These are phyloP conservation scores for Colletotrichum cereale DNA, from an alignment of 2,329 filamentous ascomycete genomes.

Conservation along the genomic window DNA sequence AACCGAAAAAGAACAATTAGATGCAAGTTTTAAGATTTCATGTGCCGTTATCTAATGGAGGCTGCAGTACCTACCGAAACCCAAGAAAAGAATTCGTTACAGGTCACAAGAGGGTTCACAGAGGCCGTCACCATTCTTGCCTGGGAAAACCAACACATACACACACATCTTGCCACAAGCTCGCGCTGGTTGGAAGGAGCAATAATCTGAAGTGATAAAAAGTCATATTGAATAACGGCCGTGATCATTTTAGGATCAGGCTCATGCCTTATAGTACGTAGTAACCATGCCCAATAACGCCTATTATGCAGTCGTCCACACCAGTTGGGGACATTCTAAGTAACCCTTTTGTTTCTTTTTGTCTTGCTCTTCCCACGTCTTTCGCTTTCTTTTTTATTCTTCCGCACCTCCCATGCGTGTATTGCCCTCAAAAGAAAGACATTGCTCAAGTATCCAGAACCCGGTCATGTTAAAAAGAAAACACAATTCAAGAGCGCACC, in stretches of 20 bases:
- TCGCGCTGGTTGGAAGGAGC: neutral
- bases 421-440: slow-evolving; percentile 11
- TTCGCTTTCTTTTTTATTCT: slow-evolving; percentile 3
- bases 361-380: slow-evolving; percentile 20
- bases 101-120: neutral
- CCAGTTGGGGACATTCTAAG: neutral
- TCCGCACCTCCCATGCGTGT: slow-evolving; percentile 26
- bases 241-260: slow-evolving; percentile 21
- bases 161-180: neutral
- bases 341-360: slow-evolving; percentile 11
- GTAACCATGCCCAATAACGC: slow-evolving; percentile 33
- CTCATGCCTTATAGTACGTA: neutral
- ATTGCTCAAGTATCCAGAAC: slow-evolving; percentile 4
- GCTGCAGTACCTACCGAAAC: neutral
- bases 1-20: neutral
- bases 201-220: slow-evolving; percentile 1
- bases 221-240: slow-evolving; percentile 16
- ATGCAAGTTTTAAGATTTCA: neutral
- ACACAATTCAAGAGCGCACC: slow-evolving; percentile 2
- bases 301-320: slow-evolving; percentile 33
- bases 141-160: neutral
- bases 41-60: no score
- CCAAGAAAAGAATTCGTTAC: neutral
- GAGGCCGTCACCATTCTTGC: neutral
- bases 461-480: slow-evolving; percentile 13